Evolutionary conservation across 805 yeast genomes (phyloP).

Genomic region (Dipodascus albidus): DNA sequence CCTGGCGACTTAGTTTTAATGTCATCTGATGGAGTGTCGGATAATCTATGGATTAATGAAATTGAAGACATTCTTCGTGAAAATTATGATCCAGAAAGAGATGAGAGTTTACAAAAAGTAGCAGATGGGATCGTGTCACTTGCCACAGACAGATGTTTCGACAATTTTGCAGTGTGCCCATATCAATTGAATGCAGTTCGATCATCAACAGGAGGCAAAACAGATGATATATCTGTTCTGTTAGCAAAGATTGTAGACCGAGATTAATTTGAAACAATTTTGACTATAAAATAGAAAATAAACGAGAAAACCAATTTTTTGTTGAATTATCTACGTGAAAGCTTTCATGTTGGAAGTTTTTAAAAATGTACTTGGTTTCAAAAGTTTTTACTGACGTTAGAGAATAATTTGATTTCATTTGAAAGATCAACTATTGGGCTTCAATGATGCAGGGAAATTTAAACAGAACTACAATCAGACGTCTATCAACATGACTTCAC

Average conservation of each 20-base stretch:
- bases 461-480: no score
- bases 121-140: constrained; percentile 7
- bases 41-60: constrained; percentile 12
- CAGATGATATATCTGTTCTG: constrained; percentile 1
- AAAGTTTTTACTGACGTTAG: no score
- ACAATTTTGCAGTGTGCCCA: constrained; percentile 12
- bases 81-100: constrained; percentile 6
- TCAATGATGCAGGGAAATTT: no score
- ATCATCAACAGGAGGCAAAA: neutral
- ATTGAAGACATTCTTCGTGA: constrained; percentile 8
- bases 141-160: constrained; percentile 10
- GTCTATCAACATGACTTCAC: no score
- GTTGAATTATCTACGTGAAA: no score
- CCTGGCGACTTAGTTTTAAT: constrained; percentile 10
- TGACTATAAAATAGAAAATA: no score
- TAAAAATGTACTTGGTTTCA: no score
- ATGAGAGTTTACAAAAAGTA: constrained; percentile 9
- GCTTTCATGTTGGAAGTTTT: no score
- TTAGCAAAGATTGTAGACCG: neutral
- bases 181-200: constrained; percentile 1
- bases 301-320: no score
- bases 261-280: neutral
- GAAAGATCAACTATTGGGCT: no score
- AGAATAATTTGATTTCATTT: no score
- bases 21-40: constrained; percentile 11